phyloP scores from a whole-genome alignment of 257 asterid genomes.

The Solanum tacnaense region DNA sequence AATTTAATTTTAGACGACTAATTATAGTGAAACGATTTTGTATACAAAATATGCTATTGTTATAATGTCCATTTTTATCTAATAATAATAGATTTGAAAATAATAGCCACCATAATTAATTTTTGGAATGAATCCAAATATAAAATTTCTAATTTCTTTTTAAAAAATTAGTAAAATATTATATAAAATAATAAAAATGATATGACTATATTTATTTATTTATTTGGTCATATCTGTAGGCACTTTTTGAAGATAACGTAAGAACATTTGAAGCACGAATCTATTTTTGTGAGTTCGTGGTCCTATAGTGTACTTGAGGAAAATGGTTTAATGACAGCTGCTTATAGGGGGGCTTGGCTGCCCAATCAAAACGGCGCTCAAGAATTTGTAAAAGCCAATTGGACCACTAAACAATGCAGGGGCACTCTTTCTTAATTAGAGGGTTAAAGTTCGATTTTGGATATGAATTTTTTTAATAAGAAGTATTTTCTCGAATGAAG shows the following conservation, averaged over 20 bases:
- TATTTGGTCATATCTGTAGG: not conserved
- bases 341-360: not conserved
- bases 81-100: too few species aligned
- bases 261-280: not conserved
- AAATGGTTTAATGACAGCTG: not conserved
- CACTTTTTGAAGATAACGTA: not conserved
- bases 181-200: not conserved
- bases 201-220: not conserved
- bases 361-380: not conserved
- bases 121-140: not conserved
- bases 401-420: not conserved
- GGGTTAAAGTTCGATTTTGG: not conserved
- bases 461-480: too few species aligned
- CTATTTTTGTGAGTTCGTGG: not conserved
- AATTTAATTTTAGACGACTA: not conserved
- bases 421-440: too few species aligned
- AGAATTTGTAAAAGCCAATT: not conserved
- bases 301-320: not conserved
- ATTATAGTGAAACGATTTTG: not conserved
- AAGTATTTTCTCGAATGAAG: not conserved
- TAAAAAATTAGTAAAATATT: not conserved
- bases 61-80: not conserved
- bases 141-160: too few species aligned
- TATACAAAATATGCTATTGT: too few species aligned
- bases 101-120: not conserved